Evolutionary conservation across 345 rosid genomes (phyloP).

Genomic region (Pseudoturritis turrita): DNA sequence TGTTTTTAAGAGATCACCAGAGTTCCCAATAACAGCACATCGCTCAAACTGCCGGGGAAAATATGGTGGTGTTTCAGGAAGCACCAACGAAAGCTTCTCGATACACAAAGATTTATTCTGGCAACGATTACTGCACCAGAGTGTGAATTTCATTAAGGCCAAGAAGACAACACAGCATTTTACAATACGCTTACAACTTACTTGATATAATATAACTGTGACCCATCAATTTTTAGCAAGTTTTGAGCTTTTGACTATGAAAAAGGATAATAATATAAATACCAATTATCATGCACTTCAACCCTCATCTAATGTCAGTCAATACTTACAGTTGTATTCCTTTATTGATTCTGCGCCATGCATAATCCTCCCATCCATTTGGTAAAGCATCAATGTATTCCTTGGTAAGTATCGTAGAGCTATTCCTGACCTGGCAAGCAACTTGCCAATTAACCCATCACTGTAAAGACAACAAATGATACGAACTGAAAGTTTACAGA

Average conservation of each 20-base stretch:
- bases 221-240: neutral
- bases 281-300: neutral
- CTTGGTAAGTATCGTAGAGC: conserved; percentile 85
- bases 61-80: conserved; percentile 82
- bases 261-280: neutral
- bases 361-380: conserved; percentile 96
- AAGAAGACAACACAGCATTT: conserved; percentile 2
- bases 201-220: neutral
- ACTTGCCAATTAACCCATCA: conserved; percentile 47
- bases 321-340: conserved; percentile 77
- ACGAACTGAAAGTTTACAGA: neutral
- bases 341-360: conserved; percentile 94
- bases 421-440: conserved; percentile 81
- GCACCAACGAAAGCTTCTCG: conserved; percentile 84
- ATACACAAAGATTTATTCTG: conserved; percentile 67
- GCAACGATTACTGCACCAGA: conserved; percentile 65
- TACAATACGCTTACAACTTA: neutral
- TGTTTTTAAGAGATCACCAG: conserved; percentile 88
- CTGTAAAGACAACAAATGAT: conserved; percentile 20
- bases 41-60: conserved; percentile 70
- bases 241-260: neutral
- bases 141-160: conserved; percentile 1
- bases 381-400: conserved; percentile 90
- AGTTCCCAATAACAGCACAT: conserved; percentile 97
- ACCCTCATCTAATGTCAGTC: neutral